Base-by-base conservation (phyloP, 2,329 filamentous ascomycete genomes). In the Xylaria sp. region DNA sequence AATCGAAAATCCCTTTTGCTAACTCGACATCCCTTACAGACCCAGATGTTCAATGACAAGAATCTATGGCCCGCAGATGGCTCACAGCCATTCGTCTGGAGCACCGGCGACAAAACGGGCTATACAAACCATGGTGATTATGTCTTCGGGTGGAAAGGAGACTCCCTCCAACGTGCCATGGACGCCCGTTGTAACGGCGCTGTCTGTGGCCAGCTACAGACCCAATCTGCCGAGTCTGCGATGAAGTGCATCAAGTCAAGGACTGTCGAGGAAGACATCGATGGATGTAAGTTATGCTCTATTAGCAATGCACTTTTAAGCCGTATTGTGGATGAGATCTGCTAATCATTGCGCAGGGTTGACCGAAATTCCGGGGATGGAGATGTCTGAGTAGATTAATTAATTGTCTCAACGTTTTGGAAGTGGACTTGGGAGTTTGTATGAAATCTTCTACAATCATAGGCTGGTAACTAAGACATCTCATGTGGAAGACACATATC, bases 71-170 rank as follows among this genome's bases (percentile, higher is more conserved):
- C 64, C 7, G 65, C 69, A 35, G 72, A 73, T 47, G 72, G 72
- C 33, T 73, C 72, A 29, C 72, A 74, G 53, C 72, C 71, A 2
- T 74, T 73, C 44, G 67, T 73, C 31, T 73, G 70, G 64, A 72
- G 70, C 54, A 72, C 68, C 19, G 63, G 62, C 9, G 71, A 74
- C 47, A 33, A 58, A 44, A 37, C 61, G 4, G 72, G 70, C 23
- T 73, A 65, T 43, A 65, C 68, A 4, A 70, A 71, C 35, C 75
- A 77, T 47, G 75, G 74, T 27, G 77, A 79, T 66, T 79, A 79
- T 65, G 75, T 79, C 33, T 79, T 79, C 64, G 77, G 77, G 31
- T 79, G 77, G 77, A 69, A 78, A 58, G 77, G 66, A 27, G 75
- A 79, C 61, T 73, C 75, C 27, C 75, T 79, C 7, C 77, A 79